A percentile compares a stretch with the other conserved stretches of the same genome.
phyloP scores from a whole-genome alignment of 345 rosid species.

The Arabis hirsuta region DNA sequence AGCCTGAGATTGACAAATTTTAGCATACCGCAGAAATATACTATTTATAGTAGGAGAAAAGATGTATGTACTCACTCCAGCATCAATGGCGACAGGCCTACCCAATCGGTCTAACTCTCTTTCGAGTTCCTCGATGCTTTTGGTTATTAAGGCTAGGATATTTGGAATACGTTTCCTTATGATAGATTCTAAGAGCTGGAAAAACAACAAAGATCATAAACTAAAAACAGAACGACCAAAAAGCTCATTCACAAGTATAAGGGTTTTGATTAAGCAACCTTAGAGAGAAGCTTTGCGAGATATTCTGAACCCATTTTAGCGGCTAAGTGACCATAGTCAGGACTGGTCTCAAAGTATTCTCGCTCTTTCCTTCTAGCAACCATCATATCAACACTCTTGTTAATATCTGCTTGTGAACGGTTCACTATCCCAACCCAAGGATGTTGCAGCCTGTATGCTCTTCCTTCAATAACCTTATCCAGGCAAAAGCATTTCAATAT shows the following conservation, averaged over 20 bases:
- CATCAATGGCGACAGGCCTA: slow-evolving; percentile 85
- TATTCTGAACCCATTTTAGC: slow-evolving; percentile 93
- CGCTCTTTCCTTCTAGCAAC: slow-evolving; percentile 83
- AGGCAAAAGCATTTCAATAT: not conserved
- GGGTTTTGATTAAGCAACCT: slow-evolving; percentile 52
- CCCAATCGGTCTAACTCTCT: slow-evolving; percentile 90
- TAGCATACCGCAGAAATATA: slow-evolving; percentile 3
- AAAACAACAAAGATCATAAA: slow-evolving; percentile 31
- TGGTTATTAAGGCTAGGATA: slow-evolving; percentile 77
- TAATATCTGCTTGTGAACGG: slow-evolving; percentile 96
- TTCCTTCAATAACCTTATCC: slow-evolving; percentile 83
- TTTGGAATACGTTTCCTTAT: slow-evolving; percentile 85
- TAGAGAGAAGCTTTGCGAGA: slow-evolving; percentile 89
- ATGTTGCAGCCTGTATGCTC: slow-evolving; percentile 71
- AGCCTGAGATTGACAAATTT: slow-evolving; percentile 53
- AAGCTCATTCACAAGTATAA: not conserved
- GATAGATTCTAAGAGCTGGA: slow-evolving; percentile 85
- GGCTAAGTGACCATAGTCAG: slow-evolving; percentile 88
- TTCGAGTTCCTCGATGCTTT: slow-evolving; percentile 82
- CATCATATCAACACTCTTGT: slow-evolving; percentile 86
- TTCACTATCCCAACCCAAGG: slow-evolving; percentile 99
- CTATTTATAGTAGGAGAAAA: not conserved
- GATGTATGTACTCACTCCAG: slow-evolving; percentile 64
- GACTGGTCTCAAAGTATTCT: slow-evolving; percentile 85
- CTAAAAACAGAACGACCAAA: slow-evolving; percentile 10